phyloP scores from a whole-genome alignment of 148 eudicot species.

The Cornus suecica region DNA sequence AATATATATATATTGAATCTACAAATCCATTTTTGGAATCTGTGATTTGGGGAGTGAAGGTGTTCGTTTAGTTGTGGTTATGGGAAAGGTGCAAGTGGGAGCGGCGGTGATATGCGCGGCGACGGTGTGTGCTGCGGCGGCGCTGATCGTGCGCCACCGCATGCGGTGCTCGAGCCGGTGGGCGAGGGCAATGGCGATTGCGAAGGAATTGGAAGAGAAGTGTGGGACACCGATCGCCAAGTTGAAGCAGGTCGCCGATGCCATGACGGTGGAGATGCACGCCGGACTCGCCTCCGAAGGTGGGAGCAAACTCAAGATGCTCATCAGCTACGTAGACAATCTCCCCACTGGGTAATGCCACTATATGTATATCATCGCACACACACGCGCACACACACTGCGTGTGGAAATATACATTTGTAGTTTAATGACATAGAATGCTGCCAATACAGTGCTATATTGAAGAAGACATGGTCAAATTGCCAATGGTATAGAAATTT shows the following conservation, averaged over 20 bases:
- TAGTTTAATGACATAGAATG: neutral
- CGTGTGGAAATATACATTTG: neutral
- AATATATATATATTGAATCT: too few relatives aligned
- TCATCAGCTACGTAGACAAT: constrained; percentile 61
- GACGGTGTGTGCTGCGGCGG: constrained; percentile 44
- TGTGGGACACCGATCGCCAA: constrained; percentile 43
- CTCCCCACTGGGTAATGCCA: constrained; percentile 57
- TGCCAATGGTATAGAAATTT: neutral
- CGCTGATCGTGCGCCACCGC: constrained; percentile 43
- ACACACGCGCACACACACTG: neutral
- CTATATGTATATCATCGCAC: too few relatives aligned
- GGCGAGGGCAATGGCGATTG: constrained; percentile 45
- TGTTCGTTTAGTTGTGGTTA: neutral
- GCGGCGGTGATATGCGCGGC: constrained; percentile 45
- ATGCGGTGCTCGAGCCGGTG: constrained; percentile 35
- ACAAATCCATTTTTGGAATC: neutral
- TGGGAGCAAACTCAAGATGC: constrained; percentile 58
- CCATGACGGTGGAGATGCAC: constrained; percentile 66
- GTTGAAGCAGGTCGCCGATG: constrained; percentile 55
- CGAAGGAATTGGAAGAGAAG: constrained; percentile 53
- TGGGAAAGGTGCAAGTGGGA: constrained; percentile 49
- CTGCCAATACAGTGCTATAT: neutral
- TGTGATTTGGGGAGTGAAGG: neutral
- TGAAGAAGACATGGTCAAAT: neutral
- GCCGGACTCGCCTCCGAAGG: constrained; percentile 58